Conservation (phyloP, 208 protist genomes). For the Acanthamoeba sp. region DNA sequence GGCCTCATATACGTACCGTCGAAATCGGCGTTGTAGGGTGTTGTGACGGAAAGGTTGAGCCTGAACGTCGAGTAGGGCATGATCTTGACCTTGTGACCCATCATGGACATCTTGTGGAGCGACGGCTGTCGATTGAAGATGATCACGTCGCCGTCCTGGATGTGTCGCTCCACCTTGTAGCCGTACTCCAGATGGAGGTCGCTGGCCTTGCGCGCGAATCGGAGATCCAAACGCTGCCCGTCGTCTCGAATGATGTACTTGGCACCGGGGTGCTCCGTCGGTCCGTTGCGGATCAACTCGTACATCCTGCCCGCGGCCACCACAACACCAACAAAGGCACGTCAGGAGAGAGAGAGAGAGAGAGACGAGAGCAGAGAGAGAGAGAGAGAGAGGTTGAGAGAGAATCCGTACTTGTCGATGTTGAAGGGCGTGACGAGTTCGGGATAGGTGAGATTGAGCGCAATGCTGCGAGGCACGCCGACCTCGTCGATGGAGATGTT, state of each 20-base stretch:
- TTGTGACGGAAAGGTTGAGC: slow-evolving; percentile 99
- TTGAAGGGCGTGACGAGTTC: slow-evolving; percentile 99
- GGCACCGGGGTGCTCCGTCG: slow-evolving; percentile 95
- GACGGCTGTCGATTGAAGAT: slow-evolving; percentile 99
- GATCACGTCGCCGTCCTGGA: slow-evolving; percentile 98
- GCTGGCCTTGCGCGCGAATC: slow-evolving; percentile 89
- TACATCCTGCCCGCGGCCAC: no score
- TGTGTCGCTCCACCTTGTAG: slow-evolving; percentile 97
- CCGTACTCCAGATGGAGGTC: slow-evolving; percentile 94
- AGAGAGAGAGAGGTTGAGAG: background rate
- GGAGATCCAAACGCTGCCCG: slow-evolving; percentile 93
- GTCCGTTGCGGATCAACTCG: slow-evolving; percentile 96
- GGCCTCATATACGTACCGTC: slow-evolving; percentile 90
- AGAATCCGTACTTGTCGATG: slow-evolving; percentile 79
- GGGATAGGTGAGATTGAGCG: slow-evolving; percentile 98
- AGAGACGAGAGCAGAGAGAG: background rate
- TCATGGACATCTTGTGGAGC: slow-evolving; percentile 99
- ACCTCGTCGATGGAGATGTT: slow-evolving; percentile 98
- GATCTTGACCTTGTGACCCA: slow-evolving; percentile 97
- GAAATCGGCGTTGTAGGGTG: slow-evolving; percentile 99
- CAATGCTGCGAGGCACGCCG: slow-evolving; percentile 99
- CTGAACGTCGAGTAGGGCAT: slow-evolving; percentile 99
- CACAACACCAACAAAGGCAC: background rate
- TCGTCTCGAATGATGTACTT: slow-evolving; percentile 90
- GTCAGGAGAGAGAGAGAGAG: background rate